These are phyloP conservation scores for Rhinocladiella similis DNA, from an alignment of 2,329 filamentous ascomycete genomes.

Conservation along the genomic window DNA sequence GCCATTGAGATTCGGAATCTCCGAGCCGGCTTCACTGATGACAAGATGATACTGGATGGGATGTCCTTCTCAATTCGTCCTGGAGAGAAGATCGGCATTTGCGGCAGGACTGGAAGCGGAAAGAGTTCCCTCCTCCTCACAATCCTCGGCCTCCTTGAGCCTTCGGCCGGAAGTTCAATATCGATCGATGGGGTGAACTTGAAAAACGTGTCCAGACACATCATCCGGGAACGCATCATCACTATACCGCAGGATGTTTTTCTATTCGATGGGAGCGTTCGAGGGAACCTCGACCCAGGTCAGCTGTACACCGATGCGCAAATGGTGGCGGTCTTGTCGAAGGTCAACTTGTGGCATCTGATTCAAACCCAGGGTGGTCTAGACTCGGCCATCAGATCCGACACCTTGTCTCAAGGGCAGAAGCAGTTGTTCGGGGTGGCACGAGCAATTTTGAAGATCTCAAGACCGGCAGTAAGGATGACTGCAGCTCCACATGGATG, in stretches of 20 bases:
- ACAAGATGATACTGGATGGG: conserved; percentile 43
- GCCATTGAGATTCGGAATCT: conserved; percentile 6
- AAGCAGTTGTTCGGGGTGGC: conserved; percentile 65
- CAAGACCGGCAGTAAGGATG: no score
- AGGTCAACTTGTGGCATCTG: conserved; percentile 45
- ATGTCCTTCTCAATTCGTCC: conserved; percentile 47
- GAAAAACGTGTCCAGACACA: conserved; percentile 44
- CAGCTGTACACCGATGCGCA: conserved; percentile 38
- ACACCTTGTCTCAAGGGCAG: conserved; percentile 59
- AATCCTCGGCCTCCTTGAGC: conserved; percentile 45
- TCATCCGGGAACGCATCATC: conserved; percentile 19
- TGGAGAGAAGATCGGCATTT: conserved; percentile 44
- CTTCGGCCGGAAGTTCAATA: conserved; percentile 39
- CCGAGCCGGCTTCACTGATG: conserved; percentile 17
- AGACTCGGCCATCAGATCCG: conserved; percentile 45
- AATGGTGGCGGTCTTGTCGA: conserved; percentile 46
- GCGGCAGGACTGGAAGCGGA: conserved; percentile 45
- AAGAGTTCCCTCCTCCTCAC: conserved; percentile 45
- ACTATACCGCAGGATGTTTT: conserved; percentile 23
- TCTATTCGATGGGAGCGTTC: conserved; percentile 42
- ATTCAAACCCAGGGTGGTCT: conserved; percentile 41
- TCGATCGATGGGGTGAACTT: conserved; percentile 46
- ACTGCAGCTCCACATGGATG: no score
- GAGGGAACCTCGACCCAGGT: conserved; percentile 49
- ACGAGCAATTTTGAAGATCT: conserved; percentile 53